phyloP scores from a whole-genome alignment of 345 rosid species.

The Kernera saxatilis region DNA sequence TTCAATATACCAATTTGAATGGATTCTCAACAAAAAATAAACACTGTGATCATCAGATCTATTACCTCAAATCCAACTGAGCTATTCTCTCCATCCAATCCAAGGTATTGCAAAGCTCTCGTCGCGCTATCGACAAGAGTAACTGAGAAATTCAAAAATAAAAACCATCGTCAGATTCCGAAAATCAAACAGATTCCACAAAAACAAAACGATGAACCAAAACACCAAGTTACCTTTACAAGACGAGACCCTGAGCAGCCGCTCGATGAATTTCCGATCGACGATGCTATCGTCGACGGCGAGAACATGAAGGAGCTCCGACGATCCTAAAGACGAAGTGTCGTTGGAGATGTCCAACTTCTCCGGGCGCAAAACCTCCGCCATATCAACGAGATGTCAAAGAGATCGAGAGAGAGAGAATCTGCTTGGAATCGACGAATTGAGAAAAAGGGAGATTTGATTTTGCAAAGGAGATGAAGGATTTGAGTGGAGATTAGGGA shows the following conservation, averaged over 20 bases:
- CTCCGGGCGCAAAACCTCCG: constrained; percentile 33
- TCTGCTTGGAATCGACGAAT: not conserved
- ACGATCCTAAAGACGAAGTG: constrained; percentile 22
- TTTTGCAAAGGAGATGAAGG: not conserved
- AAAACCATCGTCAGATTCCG: not conserved
- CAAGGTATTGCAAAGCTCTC: constrained; percentile 69
- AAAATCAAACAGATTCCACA: not conserved
- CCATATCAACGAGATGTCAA: constrained; percentile 15
- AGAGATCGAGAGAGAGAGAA: not conserved
- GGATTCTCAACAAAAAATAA: not conserved
- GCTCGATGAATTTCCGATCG: constrained; percentile 74
- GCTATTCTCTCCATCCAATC: constrained; percentile 62
- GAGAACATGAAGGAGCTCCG: constrained; percentile 82
- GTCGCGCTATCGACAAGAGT: constrained; percentile 71
- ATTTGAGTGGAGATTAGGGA: constrained; percentile 1
- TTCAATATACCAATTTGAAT: not conserved
- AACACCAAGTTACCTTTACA: constrained; percentile 55
- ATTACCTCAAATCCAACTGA: constrained; percentile 66
- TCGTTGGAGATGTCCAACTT: constrained; percentile 11
- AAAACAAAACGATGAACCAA: not conserved
- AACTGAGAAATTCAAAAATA: constrained; percentile 34
- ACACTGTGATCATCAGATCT: not conserved
- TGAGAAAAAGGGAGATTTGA: not conserved
- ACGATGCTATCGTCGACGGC: constrained; percentile 88
- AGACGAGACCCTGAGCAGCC: constrained; percentile 65